phyloP scores from a whole-genome alignment of 1,284 basidiomycete genomes.

The Malassezia furfur region DNA sequence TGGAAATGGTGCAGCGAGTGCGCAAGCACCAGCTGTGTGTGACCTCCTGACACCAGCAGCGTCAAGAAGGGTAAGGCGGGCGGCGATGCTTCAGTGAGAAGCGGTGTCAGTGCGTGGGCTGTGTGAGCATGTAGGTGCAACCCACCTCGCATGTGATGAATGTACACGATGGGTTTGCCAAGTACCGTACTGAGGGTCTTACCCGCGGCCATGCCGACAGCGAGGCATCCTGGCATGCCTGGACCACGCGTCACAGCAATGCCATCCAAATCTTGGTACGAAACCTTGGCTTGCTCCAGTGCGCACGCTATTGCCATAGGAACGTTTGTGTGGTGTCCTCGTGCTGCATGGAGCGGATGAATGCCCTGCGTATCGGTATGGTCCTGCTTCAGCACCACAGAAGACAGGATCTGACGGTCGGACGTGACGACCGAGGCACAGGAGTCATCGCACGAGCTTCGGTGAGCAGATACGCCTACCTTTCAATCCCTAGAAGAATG shows the following conservation, averaged over 20 bases:
- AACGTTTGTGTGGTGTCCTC: conserved; percentile 30
- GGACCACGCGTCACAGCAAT: conserved; percentile 45
- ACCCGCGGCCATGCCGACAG: conserved; percentile 31
- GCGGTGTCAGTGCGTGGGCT: conserved; percentile 30
- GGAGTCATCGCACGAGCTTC: conserved; percentile 44
- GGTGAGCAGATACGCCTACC: conserved; percentile 11
- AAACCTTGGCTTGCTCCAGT: conserved; percentile 19
- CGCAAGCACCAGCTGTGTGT: conserved; percentile 40
- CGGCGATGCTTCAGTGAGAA: conserved; percentile 25
- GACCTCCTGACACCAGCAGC: conserved; percentile 42
- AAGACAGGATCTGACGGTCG: conserved; percentile 29
- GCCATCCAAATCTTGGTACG: conserved; percentile 26
- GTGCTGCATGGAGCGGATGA: conserved; percentile 34
- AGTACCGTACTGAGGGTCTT: conserved; percentile 34
- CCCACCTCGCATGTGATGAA: conserved; percentile 44
- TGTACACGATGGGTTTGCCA: conserved; percentile 33
- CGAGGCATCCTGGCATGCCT: conserved; percentile 39
- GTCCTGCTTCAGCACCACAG: conserved; percentile 36
- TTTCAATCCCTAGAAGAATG: conserved; percentile 40
- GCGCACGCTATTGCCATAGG: conserved; percentile 28
- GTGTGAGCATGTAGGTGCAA: neutral
- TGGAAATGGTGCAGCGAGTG: conserved; percentile 21
- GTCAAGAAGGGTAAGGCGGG: conserved; percentile 38
- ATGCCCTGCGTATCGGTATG: conserved; percentile 37
- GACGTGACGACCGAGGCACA: conserved; percentile 37